Evolutionary conservation across 2,329 filamentous ascomycete species (phyloP).

Genomic region (Cladosporium sp.): DNA sequence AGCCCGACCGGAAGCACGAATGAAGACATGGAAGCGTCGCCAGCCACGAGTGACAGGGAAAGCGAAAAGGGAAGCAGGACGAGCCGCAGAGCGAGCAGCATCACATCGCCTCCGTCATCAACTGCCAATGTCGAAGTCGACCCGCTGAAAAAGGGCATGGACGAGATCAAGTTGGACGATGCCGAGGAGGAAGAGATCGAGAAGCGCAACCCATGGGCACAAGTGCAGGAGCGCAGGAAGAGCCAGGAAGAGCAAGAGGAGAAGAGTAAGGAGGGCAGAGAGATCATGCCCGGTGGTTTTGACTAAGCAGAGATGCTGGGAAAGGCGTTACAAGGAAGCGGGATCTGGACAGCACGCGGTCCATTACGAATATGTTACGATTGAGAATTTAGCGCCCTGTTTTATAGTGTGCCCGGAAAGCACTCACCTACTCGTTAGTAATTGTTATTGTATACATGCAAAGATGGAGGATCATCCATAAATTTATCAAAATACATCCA

Average conservation of each 20-base stretch:
- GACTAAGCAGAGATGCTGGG: constrained; percentile 17
- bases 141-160: constrained; percentile 8
- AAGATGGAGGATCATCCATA: no score
- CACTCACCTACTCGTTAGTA: no score
- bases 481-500: no score
- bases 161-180: constrained; percentile 14
- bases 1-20: constrained; percentile 18
- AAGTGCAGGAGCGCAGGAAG: constrained; percentile 21
- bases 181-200: constrained; percentile 18
- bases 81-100: constrained; percentile 5
- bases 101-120: not conserved
- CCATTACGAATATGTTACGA: no score
- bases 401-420: no score
- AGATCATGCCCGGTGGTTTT: constrained; percentile 30
- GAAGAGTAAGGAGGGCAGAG: constrained; percentile 14
- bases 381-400: no score
- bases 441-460: no score
- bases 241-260: constrained; percentile 14
- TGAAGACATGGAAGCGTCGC: constrained; percentile 31
- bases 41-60: constrained; percentile 8
- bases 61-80: constrained; percentile 2
- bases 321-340: no score
- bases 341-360: no score
- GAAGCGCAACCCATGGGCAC: constrained; percentile 21
- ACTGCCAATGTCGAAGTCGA: not conserved